Evolutionary conservation across 2,329 filamentous ascomycete species (phyloP), one percentile per base, ranked within the genome.

Genomic region (Diatrype stigma): DNA sequence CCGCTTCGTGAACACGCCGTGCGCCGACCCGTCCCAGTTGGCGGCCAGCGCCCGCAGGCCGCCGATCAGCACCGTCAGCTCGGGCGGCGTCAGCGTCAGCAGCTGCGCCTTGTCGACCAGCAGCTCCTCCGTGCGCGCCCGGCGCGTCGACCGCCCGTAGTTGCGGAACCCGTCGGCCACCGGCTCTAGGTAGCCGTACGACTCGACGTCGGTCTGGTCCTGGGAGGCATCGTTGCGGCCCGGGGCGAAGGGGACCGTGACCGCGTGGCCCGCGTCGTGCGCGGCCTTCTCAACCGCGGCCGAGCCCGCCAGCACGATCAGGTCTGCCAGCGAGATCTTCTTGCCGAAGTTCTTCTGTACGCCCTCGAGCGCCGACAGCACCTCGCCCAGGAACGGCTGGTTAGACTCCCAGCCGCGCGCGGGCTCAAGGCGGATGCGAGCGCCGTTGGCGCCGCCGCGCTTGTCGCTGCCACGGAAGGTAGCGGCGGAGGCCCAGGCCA

Each of bases 361-460:
- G 22, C 67, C 68, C 70, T 89, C 84, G 6, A 91, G 73, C 0
- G 79, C 75, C 23, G 65, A 63, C 35, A 91, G 73, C 2, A 87
- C 82, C 67, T 85, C 73, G 50, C 72, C 70, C 38, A 91, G 74
- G 70, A 87, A 80, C 1, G 75, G 61, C 26, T 89, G 87, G 80
- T 92, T 92, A 65, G 84, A 79, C 63, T 81, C 71, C 87, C 88
- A 92, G 68, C 81, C 74, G 61, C 82, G 83, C 73, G 88, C 84
- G 22, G 88, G 88, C 55, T 78, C 74, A 11, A 92, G 85, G 32
- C 86, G 84, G 62, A 92, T 89, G 60, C 88, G 87, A 14, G 82
- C 87, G 61, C 88, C 88, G 63, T 92, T 92, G 71, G 88, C 88
- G 64, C 88, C 88, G 59, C 88, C 88, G 58, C 88, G 88, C 82